A percentile compares a stretch with the other conserved stretches of the same genome.
Evolutionary conservation across 2,329 filamentous ascomycete species (phyloP).

Genomic region (Mycosphaerella sp.): DNA sequence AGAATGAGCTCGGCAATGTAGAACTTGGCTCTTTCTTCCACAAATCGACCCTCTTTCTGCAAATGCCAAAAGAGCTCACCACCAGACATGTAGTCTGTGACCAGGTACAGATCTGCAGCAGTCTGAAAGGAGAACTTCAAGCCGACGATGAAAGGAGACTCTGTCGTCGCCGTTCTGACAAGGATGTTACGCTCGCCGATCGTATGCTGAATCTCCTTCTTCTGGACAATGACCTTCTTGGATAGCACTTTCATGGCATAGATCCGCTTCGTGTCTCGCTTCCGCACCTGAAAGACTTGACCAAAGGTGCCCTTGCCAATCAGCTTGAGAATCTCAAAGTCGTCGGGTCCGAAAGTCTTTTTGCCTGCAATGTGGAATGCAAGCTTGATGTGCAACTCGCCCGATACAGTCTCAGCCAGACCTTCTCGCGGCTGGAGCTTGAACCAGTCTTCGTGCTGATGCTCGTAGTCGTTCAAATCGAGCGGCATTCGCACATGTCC

Average conservation of each 20-base stretch:
- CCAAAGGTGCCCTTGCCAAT: conserved; percentile 98
- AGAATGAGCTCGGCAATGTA: conserved; percentile 98
- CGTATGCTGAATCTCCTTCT: conserved; percentile 97
- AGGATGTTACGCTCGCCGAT: conserved; percentile 96
- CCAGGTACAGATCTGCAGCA: conserved; percentile 91
- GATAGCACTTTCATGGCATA: conserved; percentile 99
- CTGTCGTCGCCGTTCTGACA: conserved; percentile 88
- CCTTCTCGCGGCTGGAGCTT: conserved; percentile 71
- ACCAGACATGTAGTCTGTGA: conserved; percentile 99
- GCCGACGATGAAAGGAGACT: conserved; percentile 96
- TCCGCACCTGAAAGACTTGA: conserved; percentile 96
- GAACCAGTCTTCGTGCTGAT: conserved; percentile 78
- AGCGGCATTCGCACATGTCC: conserved; percentile 82
- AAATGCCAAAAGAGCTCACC: conserved; percentile 98
- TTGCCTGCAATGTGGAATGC: conserved; percentile 81
- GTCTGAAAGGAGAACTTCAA: conserved; percentile 99
- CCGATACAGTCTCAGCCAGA: conserved; percentile 67
- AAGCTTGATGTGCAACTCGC: conserved; percentile 83
- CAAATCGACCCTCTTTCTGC: conserved; percentile 93
- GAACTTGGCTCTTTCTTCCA: conserved; percentile 92
- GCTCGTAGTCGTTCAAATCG: conserved; percentile 60
- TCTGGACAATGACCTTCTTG: conserved; percentile 99
- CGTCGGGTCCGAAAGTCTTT: conserved; percentile 86
- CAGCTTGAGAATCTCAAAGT: conserved; percentile 92
- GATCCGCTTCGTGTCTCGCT: conserved; percentile 91